Evolutionary conservation across 352 stramenopile species (phyloP).

Genomic region (Phytophthora tubulina): DNA sequence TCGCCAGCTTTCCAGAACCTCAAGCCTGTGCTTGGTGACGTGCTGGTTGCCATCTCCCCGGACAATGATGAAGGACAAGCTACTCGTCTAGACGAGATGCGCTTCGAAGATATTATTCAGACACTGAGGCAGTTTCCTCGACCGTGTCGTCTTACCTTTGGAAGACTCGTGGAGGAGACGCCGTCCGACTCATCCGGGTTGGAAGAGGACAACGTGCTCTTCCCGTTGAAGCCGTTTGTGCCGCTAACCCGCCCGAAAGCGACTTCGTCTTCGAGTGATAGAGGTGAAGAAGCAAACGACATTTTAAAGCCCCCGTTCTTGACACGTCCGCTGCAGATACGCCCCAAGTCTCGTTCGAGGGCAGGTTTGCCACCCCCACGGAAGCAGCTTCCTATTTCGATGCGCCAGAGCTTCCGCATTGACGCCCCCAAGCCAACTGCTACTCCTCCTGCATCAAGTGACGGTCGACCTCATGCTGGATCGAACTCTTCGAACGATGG

Average conservation of each 20-base stretch:
- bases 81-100: constrained; percentile 61
- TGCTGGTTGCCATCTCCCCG: constrained; percentile 64
- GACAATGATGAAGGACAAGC: constrained; percentile 31
- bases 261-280: constrained; percentile 24
- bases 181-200: constrained; percentile 33
- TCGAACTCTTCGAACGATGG: constrained; percentile 33
- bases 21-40: constrained; percentile 67
- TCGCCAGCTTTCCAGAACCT: constrained; percentile 61
- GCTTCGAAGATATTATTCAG: constrained; percentile 76
- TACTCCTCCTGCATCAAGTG: constrained; percentile 16
- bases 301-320: constrained; percentile 33
- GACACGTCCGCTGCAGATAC: constrained; percentile 22
- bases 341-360: constrained; percentile 33
- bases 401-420: constrained; percentile 72
- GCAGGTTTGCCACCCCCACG: constrained; percentile 24
- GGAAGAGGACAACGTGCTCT: constrained; percentile 35
- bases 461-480: constrained; percentile 26
- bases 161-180: constrained; percentile 51
- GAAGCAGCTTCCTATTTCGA: constrained; percentile 49
- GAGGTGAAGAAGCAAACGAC: constrained; percentile 18
- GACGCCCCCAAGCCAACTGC: constrained; percentile 36
- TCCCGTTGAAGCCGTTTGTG: constrained; percentile 23
- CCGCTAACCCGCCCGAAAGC: constrained; percentile 27
- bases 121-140: constrained; percentile 60
- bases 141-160: constrained; percentile 72